These are phyloP conservation scores for Pythium oligandrum DNA, from an alignment of 352 stramenopile genomes.

Conservation along the genomic window DNA sequence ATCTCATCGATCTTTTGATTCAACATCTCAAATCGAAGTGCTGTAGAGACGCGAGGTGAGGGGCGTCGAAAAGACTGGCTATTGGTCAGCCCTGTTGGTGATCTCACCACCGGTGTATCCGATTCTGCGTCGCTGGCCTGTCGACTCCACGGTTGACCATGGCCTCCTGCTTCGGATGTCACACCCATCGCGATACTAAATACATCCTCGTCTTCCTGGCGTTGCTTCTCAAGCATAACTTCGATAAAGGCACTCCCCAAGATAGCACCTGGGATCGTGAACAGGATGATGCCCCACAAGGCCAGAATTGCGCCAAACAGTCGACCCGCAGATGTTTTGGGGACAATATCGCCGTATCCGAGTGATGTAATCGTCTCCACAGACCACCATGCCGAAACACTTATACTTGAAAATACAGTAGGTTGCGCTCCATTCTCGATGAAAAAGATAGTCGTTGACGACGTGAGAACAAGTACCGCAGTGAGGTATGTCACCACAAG, in stretches of 20 bases:
- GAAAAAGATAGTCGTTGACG: slow-evolving; percentile 83
- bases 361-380: slow-evolving; percentile 85
- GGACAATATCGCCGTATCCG: slow-evolving; percentile 82
- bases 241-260: slow-evolving; percentile 77
- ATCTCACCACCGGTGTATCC: no score
- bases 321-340: slow-evolving; percentile 53
- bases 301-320: slow-evolving; percentile 73
- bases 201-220: not conserved
- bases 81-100: no score
- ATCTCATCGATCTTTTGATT: slow-evolving; percentile 31
- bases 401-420: slow-evolving; percentile 73
- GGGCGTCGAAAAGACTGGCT: not conserved
- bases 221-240: slow-evolving; percentile 72
- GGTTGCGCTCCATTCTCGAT: slow-evolving; percentile 70
- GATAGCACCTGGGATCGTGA: slow-evolving; percentile 81
- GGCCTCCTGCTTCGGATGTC: no score
- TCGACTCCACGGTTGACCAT: no score
- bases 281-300: slow-evolving; percentile 82
- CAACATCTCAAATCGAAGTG: slow-evolving; percentile 23
- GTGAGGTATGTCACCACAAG: slow-evolving; percentile 78
- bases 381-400: slow-evolving; percentile 71
- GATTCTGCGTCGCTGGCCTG: no score
- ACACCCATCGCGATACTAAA: not conserved
- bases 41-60: slow-evolving; percentile 20
- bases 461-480: slow-evolving; percentile 67